phyloP scores from a whole-genome alignment of 1,284 basidiomycete genomes.

The Cryptococcus sp. region DNA sequence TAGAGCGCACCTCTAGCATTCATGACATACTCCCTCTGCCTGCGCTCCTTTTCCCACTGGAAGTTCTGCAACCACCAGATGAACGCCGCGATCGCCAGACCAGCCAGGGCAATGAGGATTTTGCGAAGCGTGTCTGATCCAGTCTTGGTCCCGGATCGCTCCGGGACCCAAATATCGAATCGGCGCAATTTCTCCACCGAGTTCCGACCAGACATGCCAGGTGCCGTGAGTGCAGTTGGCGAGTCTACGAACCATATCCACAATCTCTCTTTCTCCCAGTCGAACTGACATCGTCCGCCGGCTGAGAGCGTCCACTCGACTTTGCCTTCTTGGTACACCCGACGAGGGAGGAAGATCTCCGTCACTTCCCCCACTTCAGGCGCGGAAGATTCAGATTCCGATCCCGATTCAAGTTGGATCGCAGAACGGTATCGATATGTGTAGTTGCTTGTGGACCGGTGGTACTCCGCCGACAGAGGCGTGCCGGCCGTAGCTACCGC shows the following conservation, averaged over 20 bases:
- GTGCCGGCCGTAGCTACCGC: conserved; percentile 49
- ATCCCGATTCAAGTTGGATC: neutral
- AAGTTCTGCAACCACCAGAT: conserved; percentile 14
- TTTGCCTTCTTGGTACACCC: conserved; percentile 29
- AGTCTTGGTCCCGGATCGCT: neutral
- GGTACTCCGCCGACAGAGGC: conserved; percentile 40
- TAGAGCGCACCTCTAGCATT: too few relatives aligned
- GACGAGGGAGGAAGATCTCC: conserved; percentile 72
- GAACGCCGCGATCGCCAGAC: conserved; percentile 5
- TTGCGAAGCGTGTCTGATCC: neutral
- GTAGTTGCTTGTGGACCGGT: conserved; percentile 30
- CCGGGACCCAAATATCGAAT: conserved; percentile 43
- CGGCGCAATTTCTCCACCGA: conserved; percentile 18
- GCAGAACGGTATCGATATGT: conserved; percentile 36
- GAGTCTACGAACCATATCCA: conserved; percentile 46
- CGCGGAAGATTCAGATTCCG: conserved; percentile 33
- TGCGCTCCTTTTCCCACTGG: conserved; percentile 25
- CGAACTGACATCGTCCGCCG: conserved; percentile 36
- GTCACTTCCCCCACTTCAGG: conserved; percentile 62
- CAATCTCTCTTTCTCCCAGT: conserved; percentile 33
- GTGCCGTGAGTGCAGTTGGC: neutral
- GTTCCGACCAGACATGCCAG: conserved; percentile 5
- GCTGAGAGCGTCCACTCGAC: conserved; percentile 26
- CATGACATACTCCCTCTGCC: conserved; percentile 1
- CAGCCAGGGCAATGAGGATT: conserved; percentile 4